Conservation (phyloP, 1,139 yeast genomes). For the Kodamaea fungicola region DNA sequence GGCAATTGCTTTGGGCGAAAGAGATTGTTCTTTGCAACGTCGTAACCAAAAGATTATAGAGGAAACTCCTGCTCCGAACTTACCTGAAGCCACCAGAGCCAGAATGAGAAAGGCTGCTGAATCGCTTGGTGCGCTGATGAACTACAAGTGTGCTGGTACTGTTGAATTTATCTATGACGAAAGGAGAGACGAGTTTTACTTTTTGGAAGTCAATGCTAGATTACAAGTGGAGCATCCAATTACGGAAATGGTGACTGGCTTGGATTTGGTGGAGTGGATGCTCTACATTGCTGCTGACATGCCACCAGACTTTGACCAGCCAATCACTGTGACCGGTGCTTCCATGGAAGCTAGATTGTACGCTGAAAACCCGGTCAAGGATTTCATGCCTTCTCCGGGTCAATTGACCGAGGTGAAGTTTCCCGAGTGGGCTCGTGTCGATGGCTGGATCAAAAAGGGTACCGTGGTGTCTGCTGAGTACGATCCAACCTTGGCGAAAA, state of each 20-base stretch:
- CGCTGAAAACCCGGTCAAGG: slow-evolving; percentile 95
- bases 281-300: slow-evolving; percentile 82
- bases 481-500: slow-evolving; percentile 95
- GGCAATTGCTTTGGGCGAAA: slow-evolving; percentile 91
- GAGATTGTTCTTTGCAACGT: slow-evolving; percentile 96
- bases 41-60: slow-evolving; percentile 95
- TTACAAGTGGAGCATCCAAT: slow-evolving; percentile 97
- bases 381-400: slow-evolving; percentile 94
- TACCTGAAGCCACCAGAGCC: slow-evolving; percentile 73
- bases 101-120: slow-evolving; percentile 83
- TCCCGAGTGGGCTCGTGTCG: slow-evolving; percentile 89
- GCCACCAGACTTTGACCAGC: slow-evolving; percentile 70
- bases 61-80: slow-evolving; percentile 95
- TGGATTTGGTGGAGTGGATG: slow-evolving; percentile 98
- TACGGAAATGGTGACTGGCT: slow-evolving; percentile 91
- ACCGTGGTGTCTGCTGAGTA: slow-evolving; percentile 89
- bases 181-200: slow-evolving; percentile 81
- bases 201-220: slow-evolving; percentile 93
- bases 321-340: slow-evolving; percentile 69
- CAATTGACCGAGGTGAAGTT: slow-evolving; percentile 80
- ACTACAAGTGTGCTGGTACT: slow-evolving; percentile 95
- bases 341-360: slow-evolving; percentile 95
- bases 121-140: slow-evolving; percentile 71
- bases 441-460: slow-evolving; percentile 91
- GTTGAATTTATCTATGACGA: slow-evolving; percentile 93